These are phyloP conservation scores for Tillandsia fasciculata DNA, from an alignment of 176 grass and related monocot species.

Conservation along the genomic window DNA sequence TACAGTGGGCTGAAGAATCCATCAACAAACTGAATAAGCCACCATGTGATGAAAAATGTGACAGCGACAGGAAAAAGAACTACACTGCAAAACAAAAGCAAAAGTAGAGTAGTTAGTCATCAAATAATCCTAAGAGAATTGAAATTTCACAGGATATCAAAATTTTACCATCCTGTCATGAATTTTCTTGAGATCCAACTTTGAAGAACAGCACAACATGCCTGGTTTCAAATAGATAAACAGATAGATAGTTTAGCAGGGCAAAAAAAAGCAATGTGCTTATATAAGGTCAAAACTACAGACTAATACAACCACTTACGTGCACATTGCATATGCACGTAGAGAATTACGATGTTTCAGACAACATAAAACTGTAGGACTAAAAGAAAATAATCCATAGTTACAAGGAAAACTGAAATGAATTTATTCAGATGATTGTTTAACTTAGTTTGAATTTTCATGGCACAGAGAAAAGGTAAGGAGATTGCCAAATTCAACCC, in stretches of 20 bases:
- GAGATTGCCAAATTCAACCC: too few species aligned
- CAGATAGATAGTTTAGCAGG: background rate
- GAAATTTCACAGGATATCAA: constrained; percentile 12
- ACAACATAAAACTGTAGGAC: too few species aligned
- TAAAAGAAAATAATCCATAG: too few species aligned
- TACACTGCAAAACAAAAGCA: constrained; percentile 52
- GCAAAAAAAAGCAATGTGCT: background rate
- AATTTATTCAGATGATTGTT: too few species aligned
- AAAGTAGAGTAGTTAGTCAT: background rate
- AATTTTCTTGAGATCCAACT: constrained; percentile 99
- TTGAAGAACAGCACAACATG: constrained; percentile 96
- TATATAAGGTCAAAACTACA: too few species aligned
- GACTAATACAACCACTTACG: too few species aligned
- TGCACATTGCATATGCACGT: too few species aligned
- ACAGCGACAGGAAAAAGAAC: constrained; percentile 96
- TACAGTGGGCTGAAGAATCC: constrained; percentile 98
- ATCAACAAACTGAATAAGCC: constrained; percentile 99
- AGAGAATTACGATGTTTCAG: too few species aligned
- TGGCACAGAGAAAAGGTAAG: too few species aligned
- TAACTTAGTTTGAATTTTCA: too few species aligned
- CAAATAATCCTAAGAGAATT: background rate
- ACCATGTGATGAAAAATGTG: constrained; percentile 99
- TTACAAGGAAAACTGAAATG: too few species aligned
- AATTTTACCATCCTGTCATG: constrained; percentile 94
- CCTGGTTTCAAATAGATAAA: constrained; percentile 33